A percentile compares a stretch with the other conserved stretches of the same genome.
phyloP scores from a whole-genome alignment of 2,329 filamentous ascomycete genomes.

The Magnaporthiopsis rhizophila region DNA sequence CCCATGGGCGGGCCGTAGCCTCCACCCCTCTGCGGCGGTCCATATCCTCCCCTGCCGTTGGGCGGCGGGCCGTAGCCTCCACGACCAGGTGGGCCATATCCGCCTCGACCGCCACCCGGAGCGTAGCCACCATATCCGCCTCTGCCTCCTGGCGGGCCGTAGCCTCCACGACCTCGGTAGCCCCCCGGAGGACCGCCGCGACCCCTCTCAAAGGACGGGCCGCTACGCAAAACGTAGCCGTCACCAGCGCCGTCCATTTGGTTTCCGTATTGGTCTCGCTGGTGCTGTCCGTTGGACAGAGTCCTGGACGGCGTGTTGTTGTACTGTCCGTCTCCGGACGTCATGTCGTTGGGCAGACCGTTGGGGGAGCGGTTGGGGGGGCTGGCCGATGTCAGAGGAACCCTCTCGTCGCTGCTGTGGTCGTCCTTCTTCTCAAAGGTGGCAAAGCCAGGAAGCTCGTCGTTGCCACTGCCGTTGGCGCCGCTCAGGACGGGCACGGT shows the following conservation, averaged over 20 bases:
- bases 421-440: constrained; percentile 60
- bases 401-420: constrained; percentile 58
- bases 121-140: constrained; percentile 29
- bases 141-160: constrained; percentile 29
- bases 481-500: constrained; percentile 51
- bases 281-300: constrained; percentile 26
- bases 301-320: constrained; percentile 23
- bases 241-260: constrained; percentile 34
- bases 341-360: constrained; percentile 30
- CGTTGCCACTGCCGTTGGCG: constrained; percentile 38
- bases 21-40: constrained; percentile 25
- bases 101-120: constrained; percentile 26
- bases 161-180: constrained; percentile 42
- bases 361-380: constrained; percentile 50
- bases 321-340: constrained; percentile 26
- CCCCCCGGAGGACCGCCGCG: constrained; percentile 42
- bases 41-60: constrained; percentile 24
- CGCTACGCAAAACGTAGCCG: constrained; percentile 38
- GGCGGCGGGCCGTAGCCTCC: constrained; percentile 39
- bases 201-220: constrained; percentile 42
- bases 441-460: constrained; percentile 48
- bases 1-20: constrained; percentile 27
- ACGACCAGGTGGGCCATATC: constrained; percentile 24
- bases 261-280: constrained; percentile 59
- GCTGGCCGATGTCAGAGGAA: constrained; percentile 60